Evolutionary conservation across 257 asterid genomes (phyloP).

Genomic region (Solanum sejunctum): DNA sequence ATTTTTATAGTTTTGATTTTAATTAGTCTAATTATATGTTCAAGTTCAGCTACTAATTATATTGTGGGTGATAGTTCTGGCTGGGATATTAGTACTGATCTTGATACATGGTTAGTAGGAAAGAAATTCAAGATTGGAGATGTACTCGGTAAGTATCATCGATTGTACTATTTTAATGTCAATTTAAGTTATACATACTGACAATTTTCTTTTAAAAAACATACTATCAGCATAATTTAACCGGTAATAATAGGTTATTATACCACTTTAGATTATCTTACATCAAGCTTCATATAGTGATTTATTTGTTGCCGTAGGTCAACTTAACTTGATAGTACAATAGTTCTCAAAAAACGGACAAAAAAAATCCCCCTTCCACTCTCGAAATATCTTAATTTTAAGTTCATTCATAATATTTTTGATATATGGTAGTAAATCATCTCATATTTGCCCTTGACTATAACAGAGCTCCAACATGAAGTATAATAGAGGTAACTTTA

Average conservation of each 20-base stretch:
- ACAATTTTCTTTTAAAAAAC: background rate
- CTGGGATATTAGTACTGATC: slow-evolving; percentile 87
- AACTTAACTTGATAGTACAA: background rate
- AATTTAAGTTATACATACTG: background rate
- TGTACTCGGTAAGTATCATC: slow-evolving; percentile 36
- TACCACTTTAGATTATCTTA: background rate
- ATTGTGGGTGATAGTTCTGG: slow-evolving; percentile 68
- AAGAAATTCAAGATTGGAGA: slow-evolving; percentile 50
- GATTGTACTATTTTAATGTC: background rate
- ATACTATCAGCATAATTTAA: background rate
- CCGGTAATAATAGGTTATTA: background rate
- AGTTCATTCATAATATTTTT: background rate
- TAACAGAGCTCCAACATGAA: background rate
- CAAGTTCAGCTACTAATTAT: slow-evolving; percentile 38
- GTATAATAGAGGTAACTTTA: background rate
- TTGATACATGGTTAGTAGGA: slow-evolving; percentile 51
- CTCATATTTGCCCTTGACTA: background rate
- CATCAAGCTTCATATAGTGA: background rate
- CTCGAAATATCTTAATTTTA: background rate
- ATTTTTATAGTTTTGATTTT: slow-evolving; percentile 7
- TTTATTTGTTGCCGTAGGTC: background rate
- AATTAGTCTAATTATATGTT: slow-evolving; percentile 1
- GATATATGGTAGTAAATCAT: background rate
- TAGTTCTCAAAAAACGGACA: background rate
- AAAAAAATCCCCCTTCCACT: background rate